Percentiles rank a stretch among this genome's conserved stretches.
These are phyloP conservation scores for Euphrasia arctica DNA, from an alignment of 305 asterid species.

Conservation along the genomic window DNA sequence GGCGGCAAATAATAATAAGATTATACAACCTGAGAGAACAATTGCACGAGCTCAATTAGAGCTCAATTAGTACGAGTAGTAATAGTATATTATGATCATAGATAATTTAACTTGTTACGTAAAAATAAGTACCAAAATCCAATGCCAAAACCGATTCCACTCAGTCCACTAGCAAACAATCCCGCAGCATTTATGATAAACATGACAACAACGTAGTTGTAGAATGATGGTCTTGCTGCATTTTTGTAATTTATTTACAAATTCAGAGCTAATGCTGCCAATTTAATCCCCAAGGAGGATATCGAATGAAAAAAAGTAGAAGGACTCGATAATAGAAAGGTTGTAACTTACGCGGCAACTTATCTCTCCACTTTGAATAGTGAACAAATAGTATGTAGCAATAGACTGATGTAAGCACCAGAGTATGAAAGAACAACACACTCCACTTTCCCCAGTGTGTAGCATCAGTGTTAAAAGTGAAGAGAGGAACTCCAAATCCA, in stretches of 20 bases:
- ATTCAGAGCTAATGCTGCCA: slow-evolving; percentile 7
- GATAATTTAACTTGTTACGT: background rate
- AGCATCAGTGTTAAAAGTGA: slow-evolving; percentile 35
- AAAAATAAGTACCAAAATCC: slow-evolving; percentile 60
- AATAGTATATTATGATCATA: background rate
- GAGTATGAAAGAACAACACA: slow-evolving; percentile 46
- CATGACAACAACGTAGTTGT: slow-evolving; percentile 81
- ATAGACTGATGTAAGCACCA: slow-evolving; percentile 60
- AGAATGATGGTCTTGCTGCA: slow-evolving; percentile 88
- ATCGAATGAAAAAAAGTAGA: slow-evolving; percentile 13
- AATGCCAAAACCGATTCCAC: slow-evolving; percentile 57
- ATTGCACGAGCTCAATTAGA: slow-evolving; percentile 17
- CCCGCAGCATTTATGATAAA: slow-evolving; percentile 43
- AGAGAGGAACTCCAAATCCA: slow-evolving; percentile 76
- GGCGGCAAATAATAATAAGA: slow-evolving; percentile 49
- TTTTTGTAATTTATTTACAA: slow-evolving; percentile 13
- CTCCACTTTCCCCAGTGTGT: slow-evolving; percentile 72
- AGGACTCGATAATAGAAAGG: background rate
- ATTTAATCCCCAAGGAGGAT: slow-evolving; percentile 19
- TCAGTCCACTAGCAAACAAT: slow-evolving; percentile 60
- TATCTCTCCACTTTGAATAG: slow-evolving; percentile 91
- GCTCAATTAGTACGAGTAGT: too few species aligned
- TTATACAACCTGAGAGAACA: slow-evolving; percentile 59
- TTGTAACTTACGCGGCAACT: slow-evolving; percentile 74
- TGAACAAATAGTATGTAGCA: slow-evolving; percentile 80